These are phyloP conservation scores for Botrytis tulipae DNA, from an alignment of 2,329 filamentous ascomycete species.

Conservation along the genomic window DNA sequence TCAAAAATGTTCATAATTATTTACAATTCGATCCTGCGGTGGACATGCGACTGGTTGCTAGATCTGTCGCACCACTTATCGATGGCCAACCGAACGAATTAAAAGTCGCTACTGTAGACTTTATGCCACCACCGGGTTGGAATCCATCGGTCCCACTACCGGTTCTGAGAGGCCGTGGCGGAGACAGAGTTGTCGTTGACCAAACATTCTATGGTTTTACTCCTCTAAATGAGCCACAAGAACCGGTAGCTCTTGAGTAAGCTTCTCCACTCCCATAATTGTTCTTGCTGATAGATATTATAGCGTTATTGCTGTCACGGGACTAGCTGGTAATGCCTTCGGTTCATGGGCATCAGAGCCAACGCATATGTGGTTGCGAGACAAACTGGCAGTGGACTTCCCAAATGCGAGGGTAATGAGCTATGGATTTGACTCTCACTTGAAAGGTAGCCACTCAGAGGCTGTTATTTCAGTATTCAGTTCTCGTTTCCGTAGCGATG, in stretches of 20 bases:
- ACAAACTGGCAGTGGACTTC: constrained; percentile 40
- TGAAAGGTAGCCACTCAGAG: constrained; percentile 22
- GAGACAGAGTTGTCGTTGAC: constrained; percentile 17
- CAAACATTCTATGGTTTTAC: constrained; percentile 21
- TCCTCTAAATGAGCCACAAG: constrained; percentile 13
- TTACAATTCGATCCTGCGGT: constrained; percentile 12
- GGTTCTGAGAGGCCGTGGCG: constrained; percentile 2
- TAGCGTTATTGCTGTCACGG: constrained; percentile 43
- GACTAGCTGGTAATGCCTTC: constrained; percentile 42
- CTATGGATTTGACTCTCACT: constrained; percentile 39
- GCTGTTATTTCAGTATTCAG: constrained; percentile 15
- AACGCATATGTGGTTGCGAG: constrained; percentile 41
- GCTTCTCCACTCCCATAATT: not conserved
- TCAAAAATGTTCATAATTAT: constrained; percentile 14
- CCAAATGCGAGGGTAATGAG: constrained; percentile 36
- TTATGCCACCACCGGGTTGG: constrained; percentile 15
- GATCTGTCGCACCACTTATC: constrained; percentile 16
- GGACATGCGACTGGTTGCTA: constrained; percentile 6
- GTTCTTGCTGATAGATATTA: not conserved
- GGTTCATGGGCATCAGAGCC: constrained; percentile 42
- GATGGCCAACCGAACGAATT: constrained; percentile 5
- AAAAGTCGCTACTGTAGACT: constrained; percentile 20
- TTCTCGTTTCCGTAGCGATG: constrained; percentile 29
- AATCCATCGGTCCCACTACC: constrained; percentile 10
- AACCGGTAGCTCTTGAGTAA: constrained; percentile 15